Evolutionary conservation across 1,139 yeast species (phyloP).

Genomic region (Wickerhamomyces sp.): DNA sequence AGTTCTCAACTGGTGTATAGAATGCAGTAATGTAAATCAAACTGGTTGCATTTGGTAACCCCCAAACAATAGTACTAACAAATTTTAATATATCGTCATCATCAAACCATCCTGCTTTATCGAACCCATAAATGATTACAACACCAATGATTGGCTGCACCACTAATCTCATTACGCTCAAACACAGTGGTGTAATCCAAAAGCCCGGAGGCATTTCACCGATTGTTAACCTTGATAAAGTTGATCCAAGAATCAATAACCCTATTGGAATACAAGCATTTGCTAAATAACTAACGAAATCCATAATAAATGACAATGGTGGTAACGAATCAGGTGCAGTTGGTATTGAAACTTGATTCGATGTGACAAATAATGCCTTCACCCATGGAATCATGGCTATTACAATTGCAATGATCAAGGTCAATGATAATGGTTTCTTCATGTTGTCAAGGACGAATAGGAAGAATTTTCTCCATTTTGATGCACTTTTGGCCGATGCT

Average conservation of each 20-base stretch:
- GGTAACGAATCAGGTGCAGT: constrained; percentile 79
- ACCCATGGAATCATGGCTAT: constrained; percentile 70
- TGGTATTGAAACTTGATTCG: constrained; percentile 37
- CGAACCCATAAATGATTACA: constrained; percentile 41
- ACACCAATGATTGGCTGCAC: constrained; percentile 52
- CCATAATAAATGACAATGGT: constrained; percentile 76
- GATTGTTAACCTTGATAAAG: constrained; percentile 72
- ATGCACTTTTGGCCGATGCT: not conserved
- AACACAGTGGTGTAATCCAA: constrained; percentile 52
- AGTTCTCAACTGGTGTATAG: constrained; percentile 56
- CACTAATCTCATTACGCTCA: constrained; percentile 28
- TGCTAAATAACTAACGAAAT: constrained; percentile 71
- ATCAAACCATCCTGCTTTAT: constrained; percentile 30
- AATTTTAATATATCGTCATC: constrained; percentile 46
- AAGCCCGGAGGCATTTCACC: constrained; percentile 41
- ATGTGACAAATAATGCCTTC: constrained; percentile 55
- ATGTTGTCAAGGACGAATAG: constrained; percentile 40
- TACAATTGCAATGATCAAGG: constrained; percentile 47
- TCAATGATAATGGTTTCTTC: constrained; percentile 50
- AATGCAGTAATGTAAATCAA: constrained; percentile 81
- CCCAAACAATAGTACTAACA: constrained; percentile 65
- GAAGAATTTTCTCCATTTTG: constrained; percentile 1
- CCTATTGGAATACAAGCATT: constrained; percentile 89
- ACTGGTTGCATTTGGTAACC: constrained; percentile 83
- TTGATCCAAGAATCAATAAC: constrained; percentile 74